Percentiles rank a stretch among this genome's conserved stretches.
Conservation (phyloP, 2,329 filamentous ascomycete genomes). For the Calonectria fujianensis region DNA sequence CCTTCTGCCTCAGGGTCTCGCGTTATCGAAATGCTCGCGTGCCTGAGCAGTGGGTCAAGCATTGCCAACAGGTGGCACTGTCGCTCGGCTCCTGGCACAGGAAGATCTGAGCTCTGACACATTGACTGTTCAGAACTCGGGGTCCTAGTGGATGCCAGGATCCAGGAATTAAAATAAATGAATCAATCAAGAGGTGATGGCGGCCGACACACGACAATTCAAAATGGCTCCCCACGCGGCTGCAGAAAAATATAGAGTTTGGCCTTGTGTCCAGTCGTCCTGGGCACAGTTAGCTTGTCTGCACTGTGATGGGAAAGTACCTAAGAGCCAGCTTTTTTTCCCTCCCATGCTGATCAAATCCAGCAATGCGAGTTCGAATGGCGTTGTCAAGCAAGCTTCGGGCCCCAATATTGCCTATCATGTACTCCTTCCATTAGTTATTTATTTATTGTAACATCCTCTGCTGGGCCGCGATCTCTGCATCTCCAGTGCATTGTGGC, state of each 20-base stretch:
- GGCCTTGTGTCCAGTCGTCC: constrained; percentile 18
- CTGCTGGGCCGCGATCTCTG: background rate
- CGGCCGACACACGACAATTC: background rate
- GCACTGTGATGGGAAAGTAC: constrained; percentile 32
- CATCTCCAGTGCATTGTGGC: background rate
- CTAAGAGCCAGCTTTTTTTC: constrained; percentile 38
- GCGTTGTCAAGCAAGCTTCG: background rate
- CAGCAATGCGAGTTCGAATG: constrained; percentile 39
- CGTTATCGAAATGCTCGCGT: constrained; percentile 45
- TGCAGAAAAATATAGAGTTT: constrained; percentile 43
- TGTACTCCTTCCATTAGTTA: background rate
- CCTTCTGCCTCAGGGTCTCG: background rate
- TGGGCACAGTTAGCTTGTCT: constrained; percentile 45
- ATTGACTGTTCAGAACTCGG: constrained; percentile 25
- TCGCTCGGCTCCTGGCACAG: constrained; percentile 11
- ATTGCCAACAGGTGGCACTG: constrained; percentile 1
- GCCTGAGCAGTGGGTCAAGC: constrained; percentile 35
- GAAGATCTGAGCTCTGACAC: constrained; percentile 18
- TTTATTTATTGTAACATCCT: background rate
- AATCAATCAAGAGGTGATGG: constrained; percentile 24
- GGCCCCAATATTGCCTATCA: background rate
- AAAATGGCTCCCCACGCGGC: constrained; percentile 25
- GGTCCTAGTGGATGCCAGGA: constrained; percentile 4
- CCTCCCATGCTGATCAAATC: constrained; percentile 47
- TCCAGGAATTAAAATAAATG: constrained; percentile 15